These are phyloP conservation scores for Clitopilus passeckerianus DNA, from an alignment of 768 basidiomycete genomes.

Conservation along the genomic window DNA sequence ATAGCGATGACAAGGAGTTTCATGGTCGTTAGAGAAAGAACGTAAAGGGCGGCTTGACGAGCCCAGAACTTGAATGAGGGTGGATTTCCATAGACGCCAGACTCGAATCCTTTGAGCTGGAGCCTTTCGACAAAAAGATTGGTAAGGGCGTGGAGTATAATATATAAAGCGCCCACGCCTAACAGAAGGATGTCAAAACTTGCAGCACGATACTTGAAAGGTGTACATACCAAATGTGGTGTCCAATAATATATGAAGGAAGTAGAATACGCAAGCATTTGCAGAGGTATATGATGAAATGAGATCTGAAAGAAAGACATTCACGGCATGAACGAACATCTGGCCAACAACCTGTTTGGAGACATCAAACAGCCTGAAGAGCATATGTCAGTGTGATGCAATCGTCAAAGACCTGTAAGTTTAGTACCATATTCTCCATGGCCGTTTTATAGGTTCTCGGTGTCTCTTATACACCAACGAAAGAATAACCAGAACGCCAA, in stretches of 20 bases:
- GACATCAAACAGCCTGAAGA: slow-evolving; percentile 80
- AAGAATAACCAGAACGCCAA: slow-evolving; percentile 89
- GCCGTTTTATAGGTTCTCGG: slow-evolving; percentile 77
- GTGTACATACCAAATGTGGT: slow-evolving; percentile 73
- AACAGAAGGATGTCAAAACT: neutral
- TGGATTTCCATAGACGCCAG: slow-evolving; percentile 86
- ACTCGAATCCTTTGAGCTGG: slow-evolving; percentile 71
- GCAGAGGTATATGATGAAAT: slow-evolving; percentile 63
- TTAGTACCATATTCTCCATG: slow-evolving; percentile 88
- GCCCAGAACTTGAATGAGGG: slow-evolving; percentile 70
- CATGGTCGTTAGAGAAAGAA: slow-evolving; percentile 79
- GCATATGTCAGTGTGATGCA: slow-evolving; percentile 6
- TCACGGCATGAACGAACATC: slow-evolving; percentile 73
- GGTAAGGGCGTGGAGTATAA: slow-evolving; percentile 61
- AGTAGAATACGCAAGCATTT: slow-evolving; percentile 91
- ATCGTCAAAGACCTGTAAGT: neutral
- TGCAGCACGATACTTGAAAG: neutral
- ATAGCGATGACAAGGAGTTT: slow-evolving; percentile 83
- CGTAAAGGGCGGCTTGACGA: slow-evolving; percentile 78
- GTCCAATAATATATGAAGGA: slow-evolving; percentile 89
- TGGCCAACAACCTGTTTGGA: slow-evolving; percentile 89
- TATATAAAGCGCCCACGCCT: slow-evolving; percentile 85
- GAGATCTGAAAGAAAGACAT: slow-evolving; percentile 74
- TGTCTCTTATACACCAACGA: slow-evolving; percentile 88
- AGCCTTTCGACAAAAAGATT: slow-evolving; percentile 60